A percentile compares a stretch with the other conserved stretches of the same genome.
These are phyloP conservation scores for Litsea cubeba DNA, from an alignment of 164 flowering plant species.

Conservation along the genomic window DNA sequence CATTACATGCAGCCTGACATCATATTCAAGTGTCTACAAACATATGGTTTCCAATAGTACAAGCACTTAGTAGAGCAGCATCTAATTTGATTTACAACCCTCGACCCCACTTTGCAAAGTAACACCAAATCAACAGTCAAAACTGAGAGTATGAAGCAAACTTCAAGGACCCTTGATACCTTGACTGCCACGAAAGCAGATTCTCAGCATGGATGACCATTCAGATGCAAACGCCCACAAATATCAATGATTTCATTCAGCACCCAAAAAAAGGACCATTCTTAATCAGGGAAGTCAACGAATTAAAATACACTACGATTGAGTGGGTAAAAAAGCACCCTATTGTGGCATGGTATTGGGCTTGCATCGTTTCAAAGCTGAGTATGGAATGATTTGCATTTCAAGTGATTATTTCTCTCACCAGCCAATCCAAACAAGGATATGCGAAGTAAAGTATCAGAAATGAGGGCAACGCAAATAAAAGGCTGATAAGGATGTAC, in stretches of 20 bases:
- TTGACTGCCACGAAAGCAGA: too few relatives aligned
- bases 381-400: slow-evolving; percentile 4
- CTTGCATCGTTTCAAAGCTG: slow-evolving; percentile 8
- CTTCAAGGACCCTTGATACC: too few relatives aligned
- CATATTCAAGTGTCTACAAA: too few relatives aligned
- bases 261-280: slow-evolving; percentile 1
- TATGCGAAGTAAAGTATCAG: slow-evolving; percentile 86
- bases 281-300: slow-evolving; percentile 22
- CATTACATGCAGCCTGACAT: too few relatives aligned
- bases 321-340: neutral
- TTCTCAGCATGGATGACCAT: neutral
- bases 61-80: too few relatives aligned
- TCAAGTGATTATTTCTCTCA: slow-evolving; percentile 77
- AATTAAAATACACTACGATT: slow-evolving; percentile 12
- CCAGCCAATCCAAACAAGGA: slow-evolving; percentile 94
- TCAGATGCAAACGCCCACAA: neutral
- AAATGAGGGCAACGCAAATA: slow-evolving; percentile 88
- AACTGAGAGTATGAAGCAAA: too few relatives aligned
- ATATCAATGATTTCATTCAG: neutral
- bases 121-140: too few relatives aligned
- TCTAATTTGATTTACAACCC: too few relatives aligned
- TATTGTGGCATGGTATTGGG: neutral
- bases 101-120: too few relatives aligned
- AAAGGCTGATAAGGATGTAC: slow-evolving; percentile 67
- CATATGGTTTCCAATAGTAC: too few relatives aligned